Base-by-base conservation (phyloP, 768 basidiomycete species). In the Cystofilobasidium ferigula region DNA sequence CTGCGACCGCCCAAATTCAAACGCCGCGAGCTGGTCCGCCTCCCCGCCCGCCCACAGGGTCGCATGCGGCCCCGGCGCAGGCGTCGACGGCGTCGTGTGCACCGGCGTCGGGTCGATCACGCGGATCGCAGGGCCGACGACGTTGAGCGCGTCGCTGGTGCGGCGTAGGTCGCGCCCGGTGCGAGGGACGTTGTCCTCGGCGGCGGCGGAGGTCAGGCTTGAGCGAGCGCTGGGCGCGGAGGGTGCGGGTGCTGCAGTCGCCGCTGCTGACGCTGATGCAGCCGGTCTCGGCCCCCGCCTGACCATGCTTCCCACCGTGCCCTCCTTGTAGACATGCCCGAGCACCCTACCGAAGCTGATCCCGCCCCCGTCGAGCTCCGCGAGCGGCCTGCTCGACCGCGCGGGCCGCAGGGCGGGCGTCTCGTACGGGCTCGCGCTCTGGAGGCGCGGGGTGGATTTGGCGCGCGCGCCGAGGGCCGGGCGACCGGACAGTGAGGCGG, bases 291-390 rank as follows among this genome's bases (percentile, higher is more conserved):
- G 47, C 43, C 48, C 47, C 61, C 56, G 57, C 34, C 61, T 28
- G 0, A 32, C 61, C 24, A 54, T 54, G 3, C 28, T 3, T 10
- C 9, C 28, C 2, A 54, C 57, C 56, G 62, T 68, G 14, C 67
- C 67, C 38, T 68, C 67, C 35, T 54, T 57, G 38, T 62, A 68
- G 14, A 68, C 67, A 24, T 68, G 53, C 6, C 67, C 67, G n/a
- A 68, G 57, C 22, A 68, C 61, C 26, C 67, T 28, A 7, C 67
- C 67, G 34, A 68, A 68, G 30, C 61, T 35, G 42, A 36, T 60
- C 20, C 53, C 38, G 16, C 48, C 57, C 20, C 47, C n/a, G 24
- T 24, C 40, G 14, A 42, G 22, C 32, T 67, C 57, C 8, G 32
- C 51, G 16, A 36, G 45, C 43, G 36, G 47, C 24, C 38, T 42